Evolutionary conservation across 2,329 filamentous ascomycete species (phyloP), one percentile per base, ranked within the genome.

Genomic region (Alternaria conjuncta): DNA sequence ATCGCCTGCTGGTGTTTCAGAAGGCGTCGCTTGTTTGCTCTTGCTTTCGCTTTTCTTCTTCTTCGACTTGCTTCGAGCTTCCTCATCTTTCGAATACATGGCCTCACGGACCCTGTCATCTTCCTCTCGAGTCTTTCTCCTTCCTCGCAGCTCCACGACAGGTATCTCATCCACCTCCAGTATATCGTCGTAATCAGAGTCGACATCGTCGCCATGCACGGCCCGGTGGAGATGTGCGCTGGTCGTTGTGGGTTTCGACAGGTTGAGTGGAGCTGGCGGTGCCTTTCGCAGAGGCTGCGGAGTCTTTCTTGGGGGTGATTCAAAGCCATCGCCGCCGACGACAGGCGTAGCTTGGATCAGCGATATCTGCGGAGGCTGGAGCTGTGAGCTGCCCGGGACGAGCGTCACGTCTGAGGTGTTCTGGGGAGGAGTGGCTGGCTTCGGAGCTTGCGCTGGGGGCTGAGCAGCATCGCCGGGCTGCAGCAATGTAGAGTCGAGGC

Each of bases 101-200:
- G 88, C 84, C 75, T 95, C 92, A 51, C 94, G 88, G 58, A 93
- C 87, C 58, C 86, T 86, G 70, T 97, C 93, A 73, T 97, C 94
- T 65, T 97, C 93, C 77, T 95, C 93, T 56, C 94, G 87, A 3
- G 94, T 97, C 79, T 91, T 93, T 71, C 93, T 86, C 63, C 94
- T 88, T 9, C 94, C 95, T 65, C 94, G 87, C 20, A 53, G 30
- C 36, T 88, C 81, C 25, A 86, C 81, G 6, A 81, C 77, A 0
- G 86, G 83, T 54, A 90, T 83, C 66, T 91, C 89, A 47, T 90
- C 86, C 4, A 90, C 88, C 65, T 92, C 90, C 12, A 93, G 80
- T 36, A 92, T 86, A 66, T 94, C 91, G 63, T 96, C 93, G 70
- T 94, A 96, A 67, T 97, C 94, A 0, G 92, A 94, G 63, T 93